Conservation (phyloP, 2,329 filamentous ascomycete species). For the Emergomyces pasteurianus region DNA sequence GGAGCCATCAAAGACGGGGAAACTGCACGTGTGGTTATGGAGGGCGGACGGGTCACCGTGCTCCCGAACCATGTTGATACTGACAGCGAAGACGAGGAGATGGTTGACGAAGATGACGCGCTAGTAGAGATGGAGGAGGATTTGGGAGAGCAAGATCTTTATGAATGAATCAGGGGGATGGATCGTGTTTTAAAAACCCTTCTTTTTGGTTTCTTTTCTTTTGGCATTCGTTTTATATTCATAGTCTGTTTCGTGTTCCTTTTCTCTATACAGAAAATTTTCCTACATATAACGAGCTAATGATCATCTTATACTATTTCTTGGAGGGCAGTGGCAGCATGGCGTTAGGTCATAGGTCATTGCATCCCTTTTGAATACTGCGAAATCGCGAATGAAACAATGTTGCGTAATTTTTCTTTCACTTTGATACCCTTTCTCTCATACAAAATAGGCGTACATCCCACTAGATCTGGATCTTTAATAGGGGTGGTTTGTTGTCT, state of each 20-base stretch:
- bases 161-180: conserved; percentile 36
- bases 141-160: conserved; percentile 50
- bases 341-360: background rate
- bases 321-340: background rate
- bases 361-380: background rate
- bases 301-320: background rate
- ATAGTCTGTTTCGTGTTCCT: background rate
- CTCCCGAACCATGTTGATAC: conserved; percentile 68
- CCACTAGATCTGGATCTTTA: background rate
- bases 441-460: background rate
- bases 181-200: background rate
- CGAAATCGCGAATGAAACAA: background rate
- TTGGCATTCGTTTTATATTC: background rate
- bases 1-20: conserved; percentile 80
- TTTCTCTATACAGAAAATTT: background rate
- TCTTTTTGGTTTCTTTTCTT: background rate
- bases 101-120: conserved; percentile 65
- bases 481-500: too few relatives aligned
- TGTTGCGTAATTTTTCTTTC: background rate
- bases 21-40: conserved; percentile 62
- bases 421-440: background rate
- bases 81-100: conserved; percentile 52
- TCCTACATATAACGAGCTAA: background rate
- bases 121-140: conserved; percentile 56
- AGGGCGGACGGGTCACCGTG: conserved; percentile 68